Base-by-base conservation (phyloP, 352 stramenopile species). In the Thalassiosira delicatula region DNA sequence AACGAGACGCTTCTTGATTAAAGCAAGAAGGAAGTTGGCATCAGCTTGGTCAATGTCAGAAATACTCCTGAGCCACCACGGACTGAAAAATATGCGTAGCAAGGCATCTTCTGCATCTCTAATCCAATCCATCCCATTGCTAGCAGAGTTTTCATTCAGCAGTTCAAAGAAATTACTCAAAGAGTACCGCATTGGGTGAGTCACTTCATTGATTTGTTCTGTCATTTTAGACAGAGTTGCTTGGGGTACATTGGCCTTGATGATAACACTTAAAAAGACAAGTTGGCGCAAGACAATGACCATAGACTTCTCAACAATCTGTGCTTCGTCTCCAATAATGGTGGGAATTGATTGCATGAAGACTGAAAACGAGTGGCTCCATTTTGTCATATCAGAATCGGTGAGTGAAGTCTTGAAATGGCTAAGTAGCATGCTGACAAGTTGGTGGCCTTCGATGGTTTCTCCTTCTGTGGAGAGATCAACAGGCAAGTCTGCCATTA, bases 61-160 rank as follows among this genome's bases (percentile, higher is more conserved):
- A 27, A 81, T 25, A 44, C n/a, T 71, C n/a, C 68, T 59, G 17
- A 84, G 70, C 77, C 77, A 84, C 51, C 23, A 53, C 51, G 71
- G 51, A 23, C 27, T 49, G 49, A 81, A 84, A 49, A 84, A 76
- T 54, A 51, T 68, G 7, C 71, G 77, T 2, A 84, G 30, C 11
- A 81, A 37, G 17, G 67, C 69, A 46, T 76, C 57, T 53, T 71
- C 54, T 56, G 70, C 49, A 56, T 81, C 70, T 63, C 12, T 25
- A 65, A 42, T 29, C 53, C 70, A 80, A 19, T 19, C 54, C 27
- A 54, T 27, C 25, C 30, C 11, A 29, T 59, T 37, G 17, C 27
- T 56, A n/a, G n/a, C n/a, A 35, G 21, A 12, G 23, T 40, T 12
- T 4, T 32, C n/a, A 60, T 80, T 62, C 30, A 80, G 51, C 25